Percentiles rank a stretch among this genome's conserved stretches.
Conservation (phyloP, 1,284 basidiomycete genomes). For the Trametes versicolor region DNA sequence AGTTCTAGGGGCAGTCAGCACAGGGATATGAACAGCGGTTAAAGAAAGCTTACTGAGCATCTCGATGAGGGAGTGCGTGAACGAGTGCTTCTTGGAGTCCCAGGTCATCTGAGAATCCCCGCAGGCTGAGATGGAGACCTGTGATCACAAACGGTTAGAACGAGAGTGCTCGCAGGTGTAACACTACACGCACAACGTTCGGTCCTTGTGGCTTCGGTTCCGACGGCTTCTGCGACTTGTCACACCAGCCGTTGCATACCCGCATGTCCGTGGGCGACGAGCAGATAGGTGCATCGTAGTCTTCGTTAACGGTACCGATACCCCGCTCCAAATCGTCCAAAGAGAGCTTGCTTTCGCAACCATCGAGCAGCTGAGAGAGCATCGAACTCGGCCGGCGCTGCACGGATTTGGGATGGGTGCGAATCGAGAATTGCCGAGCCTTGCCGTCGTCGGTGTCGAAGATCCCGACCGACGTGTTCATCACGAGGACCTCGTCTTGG, state of each 20-base stretch:
- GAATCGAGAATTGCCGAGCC: conserved; percentile 25
- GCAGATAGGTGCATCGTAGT: conserved; percentile 20
- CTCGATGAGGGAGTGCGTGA: conserved; percentile 34
- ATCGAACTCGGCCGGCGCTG: conserved; percentile 18
- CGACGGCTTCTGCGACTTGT: conserved; percentile 8
- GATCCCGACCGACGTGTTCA: conserved; percentile 28
- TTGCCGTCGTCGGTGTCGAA: conserved; percentile 21
- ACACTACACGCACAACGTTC: conserved; percentile 27
- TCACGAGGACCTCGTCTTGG: conserved; percentile 23
- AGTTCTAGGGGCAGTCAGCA: conserved; percentile 12
- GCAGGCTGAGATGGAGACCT: conserved; percentile 37
- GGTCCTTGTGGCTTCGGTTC: conserved; percentile 2
- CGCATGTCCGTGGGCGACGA: conserved; percentile 26
- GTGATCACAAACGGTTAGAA: neutral
- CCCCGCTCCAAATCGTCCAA: neutral
- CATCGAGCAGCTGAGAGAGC: conserved; percentile 23
- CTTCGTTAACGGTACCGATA: neutral
- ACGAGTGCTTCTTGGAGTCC: conserved; percentile 35
- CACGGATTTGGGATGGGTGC: conserved; percentile 22
- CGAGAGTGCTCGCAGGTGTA: neutral
- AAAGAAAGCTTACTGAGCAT: conserved; percentile 23
- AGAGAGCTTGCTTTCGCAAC: conserved; percentile 11
- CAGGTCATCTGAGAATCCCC: conserved; percentile 36
- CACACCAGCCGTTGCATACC: conserved; percentile 35
- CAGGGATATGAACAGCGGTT: no score